Conservation (phyloP, 441 rosid genomes). For the Eruca vesicaria region DNA sequence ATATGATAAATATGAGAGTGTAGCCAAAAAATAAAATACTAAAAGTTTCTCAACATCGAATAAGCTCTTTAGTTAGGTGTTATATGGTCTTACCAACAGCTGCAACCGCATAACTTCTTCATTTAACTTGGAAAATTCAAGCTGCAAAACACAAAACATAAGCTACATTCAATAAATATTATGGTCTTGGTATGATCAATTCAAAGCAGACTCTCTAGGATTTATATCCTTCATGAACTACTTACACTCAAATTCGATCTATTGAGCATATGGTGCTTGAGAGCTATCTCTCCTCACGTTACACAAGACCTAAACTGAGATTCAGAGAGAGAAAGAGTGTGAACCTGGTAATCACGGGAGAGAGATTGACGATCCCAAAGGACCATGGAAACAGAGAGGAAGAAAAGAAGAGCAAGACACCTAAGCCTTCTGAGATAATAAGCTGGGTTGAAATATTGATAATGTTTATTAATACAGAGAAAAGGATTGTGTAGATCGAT, state of each 20-base stretch:
- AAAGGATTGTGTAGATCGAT: too few species aligned
- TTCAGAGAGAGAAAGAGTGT: not conserved
- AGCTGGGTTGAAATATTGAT: constrained; percentile 75
- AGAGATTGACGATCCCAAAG: constrained; percentile 98
- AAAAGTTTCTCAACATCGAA: not conserved
- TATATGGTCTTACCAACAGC: constrained; percentile 36
- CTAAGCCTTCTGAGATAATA: constrained; percentile 84
- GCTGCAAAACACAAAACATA: constrained; percentile 48
- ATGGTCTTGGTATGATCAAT: too few species aligned
- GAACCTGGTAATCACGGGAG: constrained; percentile 72
- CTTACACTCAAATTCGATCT: too few species aligned
- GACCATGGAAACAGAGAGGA: constrained; percentile 55
- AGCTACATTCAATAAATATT: too few species aligned
- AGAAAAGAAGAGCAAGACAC: constrained; percentile 79
- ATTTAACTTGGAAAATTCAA: constrained; percentile 60
- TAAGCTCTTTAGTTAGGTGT: not conserved
- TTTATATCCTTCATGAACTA: too few species aligned
- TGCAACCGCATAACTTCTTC: constrained; percentile 59
- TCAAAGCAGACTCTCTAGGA: too few species aligned
- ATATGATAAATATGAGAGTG: too few species aligned
- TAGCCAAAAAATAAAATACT: not conserved
- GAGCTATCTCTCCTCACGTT: too few species aligned
- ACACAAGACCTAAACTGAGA: too few species aligned
- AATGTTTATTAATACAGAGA: too few species aligned
- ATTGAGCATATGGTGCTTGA: too few species aligned